These are phyloP conservation scores for Xylaria sp. DNA, from an alignment of 2,329 filamentous ascomycete genomes.

Conservation along the genomic window DNA sequence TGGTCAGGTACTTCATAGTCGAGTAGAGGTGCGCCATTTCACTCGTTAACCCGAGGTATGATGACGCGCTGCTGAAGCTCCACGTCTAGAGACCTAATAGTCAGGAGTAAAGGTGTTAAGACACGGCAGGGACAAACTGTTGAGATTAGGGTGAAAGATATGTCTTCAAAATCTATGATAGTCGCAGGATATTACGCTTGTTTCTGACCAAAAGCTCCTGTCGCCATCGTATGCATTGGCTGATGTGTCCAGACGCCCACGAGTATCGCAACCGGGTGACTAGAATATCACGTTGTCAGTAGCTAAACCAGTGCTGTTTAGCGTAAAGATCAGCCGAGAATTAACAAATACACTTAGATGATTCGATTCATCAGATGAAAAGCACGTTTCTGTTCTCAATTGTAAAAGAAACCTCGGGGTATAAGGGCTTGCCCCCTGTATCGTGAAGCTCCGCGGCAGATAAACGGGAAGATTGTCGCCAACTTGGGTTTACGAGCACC, in stretches of 20 bases:
- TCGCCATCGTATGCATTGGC: background rate
- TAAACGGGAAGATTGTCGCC: background rate
- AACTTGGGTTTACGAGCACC: slow-evolving; percentile 9
- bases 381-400: background rate
- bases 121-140: too few relatives aligned
- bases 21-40: background rate
- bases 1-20: background rate
- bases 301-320: background rate
- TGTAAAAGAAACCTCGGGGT: background rate
- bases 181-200: too few relatives aligned
- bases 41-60: background rate
- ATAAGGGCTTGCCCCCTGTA: background rate
- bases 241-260: background rate
- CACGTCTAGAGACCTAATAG: background rate
- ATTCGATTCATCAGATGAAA: background rate
- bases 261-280: background rate
- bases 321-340: background rate
- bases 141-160: background rate
- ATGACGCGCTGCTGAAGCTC: background rate
- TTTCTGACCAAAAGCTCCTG: background rate
- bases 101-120: background rate
- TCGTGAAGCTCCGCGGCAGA: background rate
- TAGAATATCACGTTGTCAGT: background rate
- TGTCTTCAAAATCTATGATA: background rate
- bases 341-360: background rate